Percentiles rank a stretch among this genome's conserved stretches.
phyloP scores from a whole-genome alignment of 2,329 filamentous ascomycete species.

The Neonectria faginata region DNA sequence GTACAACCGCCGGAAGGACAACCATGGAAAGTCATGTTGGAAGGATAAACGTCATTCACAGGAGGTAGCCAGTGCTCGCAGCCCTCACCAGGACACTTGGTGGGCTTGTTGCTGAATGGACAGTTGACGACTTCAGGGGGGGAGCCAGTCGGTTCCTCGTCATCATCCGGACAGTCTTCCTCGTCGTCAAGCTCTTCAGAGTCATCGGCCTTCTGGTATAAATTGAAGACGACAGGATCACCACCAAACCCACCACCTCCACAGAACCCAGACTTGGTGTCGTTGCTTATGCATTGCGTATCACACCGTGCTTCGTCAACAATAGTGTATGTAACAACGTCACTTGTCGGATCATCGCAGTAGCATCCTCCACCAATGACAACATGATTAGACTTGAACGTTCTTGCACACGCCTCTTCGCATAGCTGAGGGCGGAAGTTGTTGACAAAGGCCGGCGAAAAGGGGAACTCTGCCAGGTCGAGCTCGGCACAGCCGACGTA shows the following conservation, averaged over 20 bases:
- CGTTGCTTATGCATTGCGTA: slow-evolving; percentile 34
- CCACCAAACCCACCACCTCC: slow-evolving; percentile 37
- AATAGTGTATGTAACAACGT: slow-evolving; percentile 18
- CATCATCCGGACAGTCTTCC: not conserved
- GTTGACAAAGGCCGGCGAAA: no score
- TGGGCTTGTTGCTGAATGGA: no score
- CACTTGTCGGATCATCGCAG: slow-evolving; percentile 33
- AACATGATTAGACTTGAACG: slow-evolving; percentile 31
- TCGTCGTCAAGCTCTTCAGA: not conserved
- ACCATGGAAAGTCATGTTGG: no score
- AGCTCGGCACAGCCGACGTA: no score
- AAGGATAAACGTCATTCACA: no score
- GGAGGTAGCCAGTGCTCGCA: no score
- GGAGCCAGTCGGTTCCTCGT: not conserved
- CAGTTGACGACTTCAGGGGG: no score
- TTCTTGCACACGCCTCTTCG: slow-evolving; percentile 32
- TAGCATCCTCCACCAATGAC: slow-evolving; percentile 42
- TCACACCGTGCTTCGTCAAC: slow-evolving; percentile 40
- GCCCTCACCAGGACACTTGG: no score
- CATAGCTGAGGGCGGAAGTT: slow-evolving; percentile 32
- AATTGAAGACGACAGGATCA: no score
- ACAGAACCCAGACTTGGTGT: slow-evolving; percentile 31
- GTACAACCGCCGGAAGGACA: no score
- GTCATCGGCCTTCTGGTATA: no score
- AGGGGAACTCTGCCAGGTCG: no score